Base-by-base conservation (phyloP, 805 yeast genomes). In the Lipomyces yamadae region DNA sequence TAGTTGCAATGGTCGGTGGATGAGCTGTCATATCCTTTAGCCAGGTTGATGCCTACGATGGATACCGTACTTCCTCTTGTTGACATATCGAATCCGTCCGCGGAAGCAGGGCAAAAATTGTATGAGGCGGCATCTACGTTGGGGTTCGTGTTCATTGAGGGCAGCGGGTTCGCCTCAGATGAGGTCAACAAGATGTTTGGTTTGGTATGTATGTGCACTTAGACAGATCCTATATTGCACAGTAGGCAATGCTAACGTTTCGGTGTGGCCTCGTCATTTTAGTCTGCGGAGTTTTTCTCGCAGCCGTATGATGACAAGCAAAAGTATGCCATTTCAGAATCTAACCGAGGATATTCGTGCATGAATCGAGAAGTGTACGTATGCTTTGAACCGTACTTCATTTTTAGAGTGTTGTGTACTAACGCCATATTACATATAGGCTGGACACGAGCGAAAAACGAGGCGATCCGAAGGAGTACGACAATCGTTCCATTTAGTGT, bases 101-200 rank as follows among this genome's bases (percentile, higher is more conserved):
- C 76, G 32, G 64, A 72, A 5, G 82, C 88, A 0, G 89, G 87
- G 0, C 80, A 79, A 6, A 78, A 82, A 64, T 80, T 89, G 33
- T 79, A 87, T 2, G 78, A 81, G 6, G 91, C 91, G 1, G 89
- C 89, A 10, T 77, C 82, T n/a, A 76, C 84, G 1, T 88, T 86
- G 69, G 92, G 92, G 0, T 88, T 88, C 72, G 77, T 88, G 15
- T 86, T 86, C 64, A 80, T 88, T 4, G 89, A 87, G 70, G 92
- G 92, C 5, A 89, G 87, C 70, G 87, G 82, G n/a, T 86, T 88
- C 73, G 76, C 84, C 0, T 83, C 81, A 66, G 75, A 78, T 6
- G 90, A 88, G 65, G 87, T 88, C 11, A 82, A 83, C 54, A 75
- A 74, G 1, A 74, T 84, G 56, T 87, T 88, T 69, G 76, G 74